Evolutionary conservation across 176 grass and related monocot species (phyloP).

Genomic region (Hsuehochloa calcarea): DNA sequence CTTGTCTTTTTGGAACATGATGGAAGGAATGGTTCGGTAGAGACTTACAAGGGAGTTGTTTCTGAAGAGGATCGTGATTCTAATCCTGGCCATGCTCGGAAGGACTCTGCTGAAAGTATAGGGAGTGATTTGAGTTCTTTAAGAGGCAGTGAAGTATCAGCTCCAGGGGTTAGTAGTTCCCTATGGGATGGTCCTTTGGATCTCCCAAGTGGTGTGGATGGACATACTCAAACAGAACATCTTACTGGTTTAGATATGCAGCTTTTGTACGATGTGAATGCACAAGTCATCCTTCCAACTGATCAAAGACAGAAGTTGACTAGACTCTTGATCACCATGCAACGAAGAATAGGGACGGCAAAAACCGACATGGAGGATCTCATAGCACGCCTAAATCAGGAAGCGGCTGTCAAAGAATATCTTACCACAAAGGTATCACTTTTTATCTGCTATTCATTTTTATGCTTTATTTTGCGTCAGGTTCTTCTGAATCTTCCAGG

Average conservation of each 20-base stretch:
- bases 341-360: constrained; percentile 75
- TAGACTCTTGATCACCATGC: constrained; percentile 82
- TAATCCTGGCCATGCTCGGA: constrained; percentile 62
- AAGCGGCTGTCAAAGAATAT: constrained; percentile 94
- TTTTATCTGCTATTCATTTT: constrained; percentile 23
- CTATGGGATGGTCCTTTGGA: constrained; percentile 70
- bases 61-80: constrained; percentile 55
- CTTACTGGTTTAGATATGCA: constrained; percentile 53
- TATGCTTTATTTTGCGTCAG: constrained; percentile 6
- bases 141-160: constrained; percentile 79
- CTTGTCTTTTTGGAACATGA: constrained; percentile 39
- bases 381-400: constrained; percentile 92
- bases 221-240: constrained; percentile 53
- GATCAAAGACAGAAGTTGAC: constrained; percentile 84
- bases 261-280: constrained; percentile 51
- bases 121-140: constrained; percentile 96
- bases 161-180: constrained; percentile 57
- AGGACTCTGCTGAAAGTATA: constrained; percentile 84
- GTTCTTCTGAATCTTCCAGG: constrained; percentile 7
- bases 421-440: constrained; percentile 82
- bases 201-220: constrained; percentile 57
- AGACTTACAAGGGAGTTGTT: constrained; percentile 33
- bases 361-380: constrained; percentile 99
- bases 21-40: constrained; percentile 41
- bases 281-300: constrained; percentile 79